Evolutionary conservation across 2,329 filamentous ascomycete genomes (phyloP).

Genomic region (Graphilbum sp.): DNA sequence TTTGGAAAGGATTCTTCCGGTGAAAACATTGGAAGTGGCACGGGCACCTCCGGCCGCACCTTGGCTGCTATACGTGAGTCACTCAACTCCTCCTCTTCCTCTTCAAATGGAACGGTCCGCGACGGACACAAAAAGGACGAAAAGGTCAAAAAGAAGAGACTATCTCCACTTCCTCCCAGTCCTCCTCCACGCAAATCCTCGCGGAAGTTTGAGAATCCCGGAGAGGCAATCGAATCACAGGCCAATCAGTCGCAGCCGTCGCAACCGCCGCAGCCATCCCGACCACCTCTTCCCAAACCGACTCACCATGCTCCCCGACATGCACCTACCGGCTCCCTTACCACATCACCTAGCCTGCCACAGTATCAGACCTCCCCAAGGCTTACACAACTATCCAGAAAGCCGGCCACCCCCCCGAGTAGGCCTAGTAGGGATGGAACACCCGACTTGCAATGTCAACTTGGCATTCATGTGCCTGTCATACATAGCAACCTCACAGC

Average conservation of each 20-base stretch:
- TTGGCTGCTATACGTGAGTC: slow-evolving; percentile 54
- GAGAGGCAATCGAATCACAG: slow-evolving; percentile 21
- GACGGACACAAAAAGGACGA: slow-evolving; percentile 28
- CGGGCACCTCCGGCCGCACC: slow-evolving; percentile 37
- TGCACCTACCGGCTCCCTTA: too few relatives aligned
- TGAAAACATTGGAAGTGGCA: slow-evolving; percentile 26
- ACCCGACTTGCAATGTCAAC: slow-evolving; percentile 40
- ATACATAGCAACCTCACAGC: slow-evolving; percentile 47
- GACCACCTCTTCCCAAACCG: slow-evolving; percentile 10
- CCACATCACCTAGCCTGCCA: neutral
- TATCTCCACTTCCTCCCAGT: slow-evolving; percentile 37
- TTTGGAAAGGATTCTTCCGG: slow-evolving; percentile 34
- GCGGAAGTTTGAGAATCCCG: slow-evolving; percentile 29
- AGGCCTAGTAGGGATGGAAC: slow-evolving; percentile 56
- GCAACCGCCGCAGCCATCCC: slow-evolving; percentile 7
- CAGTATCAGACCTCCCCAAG: slow-evolving; percentile 13
- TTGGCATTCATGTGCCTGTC: slow-evolving; percentile 32
- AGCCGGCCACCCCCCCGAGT: slow-evolving; percentile 24
- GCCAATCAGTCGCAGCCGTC: slow-evolving; percentile 9
- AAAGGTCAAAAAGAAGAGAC: slow-evolving; percentile 25
- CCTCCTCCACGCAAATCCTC: slow-evolving; percentile 48
- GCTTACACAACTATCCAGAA: slow-evolving; percentile 5
- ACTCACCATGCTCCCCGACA: too few relatives aligned
- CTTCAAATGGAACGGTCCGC: slow-evolving; percentile 41
- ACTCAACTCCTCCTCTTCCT: slow-evolving; percentile 55